Conservation (phyloP, 768 basidiomycete species). For the Leucosporidium scottii region DNA sequence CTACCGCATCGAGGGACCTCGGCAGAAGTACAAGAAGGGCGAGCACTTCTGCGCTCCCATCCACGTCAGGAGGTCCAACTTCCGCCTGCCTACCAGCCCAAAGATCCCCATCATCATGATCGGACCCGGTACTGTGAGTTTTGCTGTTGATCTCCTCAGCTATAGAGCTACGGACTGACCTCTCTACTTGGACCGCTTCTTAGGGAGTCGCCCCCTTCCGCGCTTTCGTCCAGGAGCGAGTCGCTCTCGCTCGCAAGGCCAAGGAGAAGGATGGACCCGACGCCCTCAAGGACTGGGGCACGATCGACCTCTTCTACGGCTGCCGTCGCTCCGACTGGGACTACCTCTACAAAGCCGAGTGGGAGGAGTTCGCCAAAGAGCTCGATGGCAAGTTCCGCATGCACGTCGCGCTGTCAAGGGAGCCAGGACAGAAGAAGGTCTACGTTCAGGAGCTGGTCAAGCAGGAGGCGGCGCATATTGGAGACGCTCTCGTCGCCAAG, state of each 20-base stretch:
- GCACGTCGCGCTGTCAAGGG: constrained; percentile 83
- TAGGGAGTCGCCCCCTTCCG: constrained; percentile 99
- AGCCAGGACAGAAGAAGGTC: constrained; percentile 87
- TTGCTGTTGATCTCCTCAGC: constrained; percentile 3
- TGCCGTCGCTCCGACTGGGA: constrained; percentile 84
- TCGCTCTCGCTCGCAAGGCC: constrained; percentile 87
- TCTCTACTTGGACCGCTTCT: background rate
- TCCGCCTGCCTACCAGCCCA: constrained; percentile 93
- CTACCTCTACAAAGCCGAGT: constrained; percentile 91
- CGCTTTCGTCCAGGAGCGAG: constrained; percentile 95
- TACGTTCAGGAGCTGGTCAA: constrained; percentile 98
- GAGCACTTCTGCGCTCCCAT: constrained; percentile 73
- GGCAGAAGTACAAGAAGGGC: constrained; percentile 69
- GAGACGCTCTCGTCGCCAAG: constrained; percentile 80
- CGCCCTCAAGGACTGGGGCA: constrained; percentile 91
- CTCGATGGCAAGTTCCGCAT: constrained; percentile 86
- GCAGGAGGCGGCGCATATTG: constrained; percentile 74
- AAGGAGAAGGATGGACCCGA: constrained; percentile 92
- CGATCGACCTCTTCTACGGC: constrained; percentile 89
- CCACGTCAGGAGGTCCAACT: constrained; percentile 91
- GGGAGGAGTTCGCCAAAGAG: constrained; percentile 77
- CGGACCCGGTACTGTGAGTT: constrained; percentile 89
- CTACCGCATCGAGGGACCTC: constrained; percentile 85
- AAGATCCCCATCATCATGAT: constrained; percentile 99
- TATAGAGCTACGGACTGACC: constrained; percentile 18